These are phyloP conservation scores for Wickerhamiella kurtzmanii DNA, from an alignment of 805 yeast genomes.

Conservation along the genomic window DNA sequence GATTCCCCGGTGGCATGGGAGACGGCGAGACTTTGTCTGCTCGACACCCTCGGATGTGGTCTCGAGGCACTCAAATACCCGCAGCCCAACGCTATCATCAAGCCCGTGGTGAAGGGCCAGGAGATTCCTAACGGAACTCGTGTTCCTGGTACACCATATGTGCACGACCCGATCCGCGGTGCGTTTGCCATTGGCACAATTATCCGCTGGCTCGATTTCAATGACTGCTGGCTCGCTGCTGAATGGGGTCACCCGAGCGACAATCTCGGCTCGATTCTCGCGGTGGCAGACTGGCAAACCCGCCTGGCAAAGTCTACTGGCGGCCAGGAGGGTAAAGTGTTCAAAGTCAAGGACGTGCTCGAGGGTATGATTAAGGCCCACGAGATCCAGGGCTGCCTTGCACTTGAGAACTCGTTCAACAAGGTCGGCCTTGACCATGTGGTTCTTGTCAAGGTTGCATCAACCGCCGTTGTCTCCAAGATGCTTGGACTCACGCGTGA, in stretches of 20 bases:
- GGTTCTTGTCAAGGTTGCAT: slow-evolving; percentile 43
- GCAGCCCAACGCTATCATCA: slow-evolving; percentile 35
- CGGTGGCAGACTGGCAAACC: slow-evolving; percentile 44
- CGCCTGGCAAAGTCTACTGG: slow-evolving; percentile 31
- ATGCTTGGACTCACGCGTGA: slow-evolving; percentile 37
- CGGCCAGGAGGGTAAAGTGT: slow-evolving; percentile 29
- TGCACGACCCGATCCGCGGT: slow-evolving; percentile 43
- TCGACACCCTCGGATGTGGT: slow-evolving; percentile 50
- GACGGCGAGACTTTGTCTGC: slow-evolving; percentile 42
- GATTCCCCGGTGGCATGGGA: slow-evolving; percentile 36
- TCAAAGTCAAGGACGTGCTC: slow-evolving; percentile 38
- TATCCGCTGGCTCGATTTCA: slow-evolving; percentile 49
- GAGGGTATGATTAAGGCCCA: slow-evolving; percentile 51
- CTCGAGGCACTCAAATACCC: slow-evolving; percentile 42
- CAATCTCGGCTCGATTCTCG: slow-evolving; percentile 44
- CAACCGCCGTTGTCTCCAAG: slow-evolving; percentile 46
- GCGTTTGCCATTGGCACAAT: slow-evolving; percentile 45
- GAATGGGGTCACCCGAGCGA: slow-evolving; percentile 61
- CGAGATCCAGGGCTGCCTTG: slow-evolving; percentile 47
- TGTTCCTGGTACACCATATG: slow-evolving; percentile 39
- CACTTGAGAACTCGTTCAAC: slow-evolving; percentile 48
- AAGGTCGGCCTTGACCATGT: slow-evolving; percentile 49
- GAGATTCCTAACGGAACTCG: slow-evolving; percentile 42
- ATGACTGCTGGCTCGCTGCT: slow-evolving; percentile 57
- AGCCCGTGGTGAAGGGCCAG: slow-evolving; percentile 47